Evolutionary conservation across 345 rosid species (phyloP).

Genomic region (Citrus australasica): DNA sequence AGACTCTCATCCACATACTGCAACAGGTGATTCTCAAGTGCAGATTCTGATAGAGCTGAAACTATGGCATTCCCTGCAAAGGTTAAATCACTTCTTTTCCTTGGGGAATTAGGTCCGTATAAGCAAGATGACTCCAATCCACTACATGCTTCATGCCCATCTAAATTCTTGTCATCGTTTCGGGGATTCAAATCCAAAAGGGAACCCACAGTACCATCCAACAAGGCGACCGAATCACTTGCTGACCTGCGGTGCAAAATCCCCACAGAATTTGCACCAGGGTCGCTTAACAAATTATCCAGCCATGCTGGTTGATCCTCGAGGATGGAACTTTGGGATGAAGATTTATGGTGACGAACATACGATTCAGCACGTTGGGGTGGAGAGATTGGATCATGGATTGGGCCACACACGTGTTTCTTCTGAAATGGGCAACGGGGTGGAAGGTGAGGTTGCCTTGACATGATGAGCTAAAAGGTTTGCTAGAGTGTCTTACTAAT

Average conservation of each 20-base stretch:
- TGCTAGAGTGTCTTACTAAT: slow-evolving; percentile 4
- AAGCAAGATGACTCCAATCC: slow-evolving; percentile 56
- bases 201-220: slow-evolving; percentile 43
- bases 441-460: slow-evolving; percentile 69
- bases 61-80: slow-evolving; percentile 50
- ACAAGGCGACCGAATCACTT: slow-evolving; percentile 60
- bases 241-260: slow-evolving; percentile 57
- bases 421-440: slow-evolving; percentile 69
- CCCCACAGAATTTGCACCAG: slow-evolving; percentile 33
- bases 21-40: slow-evolving; percentile 35
- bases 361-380: slow-evolving; percentile 21
- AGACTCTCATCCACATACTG: slow-evolving; percentile 41
- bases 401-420: slow-evolving; percentile 31
- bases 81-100: slow-evolving; percentile 41
- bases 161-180: slow-evolving; percentile 31
- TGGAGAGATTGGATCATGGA: slow-evolving; percentile 32
- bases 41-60: slow-evolving; percentile 62
- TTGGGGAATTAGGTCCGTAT: slow-evolving; percentile 83
- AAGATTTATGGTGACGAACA: slow-evolving; percentile 38
- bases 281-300: slow-evolving; percentile 53
- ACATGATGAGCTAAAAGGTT: slow-evolving; percentile 35
- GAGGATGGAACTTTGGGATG: slow-evolving; percentile 41
- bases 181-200: slow-evolving; percentile 34
- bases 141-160: slow-evolving; percentile 27
- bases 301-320: slow-evolving; percentile 68